Percentiles rank a stretch among this genome's conserved stretches.
Evolutionary conservation across 148 eudicot species (phyloP).

Genomic region (Persicaria tinctoria): DNA sequence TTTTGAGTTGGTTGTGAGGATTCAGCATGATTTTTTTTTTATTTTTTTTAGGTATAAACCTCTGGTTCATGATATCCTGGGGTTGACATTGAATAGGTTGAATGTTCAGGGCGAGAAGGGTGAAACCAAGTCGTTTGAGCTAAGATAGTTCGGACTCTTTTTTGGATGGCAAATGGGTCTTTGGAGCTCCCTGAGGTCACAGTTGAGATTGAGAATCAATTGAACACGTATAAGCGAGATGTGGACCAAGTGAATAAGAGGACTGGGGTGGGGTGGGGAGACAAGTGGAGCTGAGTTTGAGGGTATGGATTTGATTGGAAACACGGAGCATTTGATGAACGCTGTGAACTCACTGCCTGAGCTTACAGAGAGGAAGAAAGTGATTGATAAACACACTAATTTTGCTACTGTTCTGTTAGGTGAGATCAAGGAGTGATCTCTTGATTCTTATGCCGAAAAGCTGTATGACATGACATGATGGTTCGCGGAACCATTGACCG

Average conservation of each 20-base stretch:
- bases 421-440: too few species aligned
- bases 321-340: too few species aligned
- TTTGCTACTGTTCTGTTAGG: too few species aligned
- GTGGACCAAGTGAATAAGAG: conserved; percentile 87
- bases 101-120: conserved; percentile 83
- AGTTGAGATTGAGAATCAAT: conserved; percentile 83
- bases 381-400: too few species aligned
- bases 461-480: conserved; percentile 34
- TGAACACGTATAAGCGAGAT: conserved; percentile 81
- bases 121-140: conserved; percentile 67
- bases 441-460: too few species aligned
- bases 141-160: conserved; percentile 70
- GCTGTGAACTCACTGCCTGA: too few species aligned
- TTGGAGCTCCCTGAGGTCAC: conserved; percentile 96
- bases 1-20: conserved; percentile 74
- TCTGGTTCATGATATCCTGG: conserved; percentile 22
- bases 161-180: conserved; percentile 68
- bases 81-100: conserved; percentile 70
- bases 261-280: conserved; percentile 33
- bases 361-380: too few species aligned
- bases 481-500: conserved; percentile 62
- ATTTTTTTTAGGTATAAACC: conserved; percentile 63
- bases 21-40: conserved; percentile 60
- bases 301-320: too few species aligned
- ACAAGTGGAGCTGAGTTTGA: too few species aligned